Evolutionary conservation across 2,329 filamentous ascomycete species (phyloP).

Genomic region (Cladophialophora carrionii): DNA sequence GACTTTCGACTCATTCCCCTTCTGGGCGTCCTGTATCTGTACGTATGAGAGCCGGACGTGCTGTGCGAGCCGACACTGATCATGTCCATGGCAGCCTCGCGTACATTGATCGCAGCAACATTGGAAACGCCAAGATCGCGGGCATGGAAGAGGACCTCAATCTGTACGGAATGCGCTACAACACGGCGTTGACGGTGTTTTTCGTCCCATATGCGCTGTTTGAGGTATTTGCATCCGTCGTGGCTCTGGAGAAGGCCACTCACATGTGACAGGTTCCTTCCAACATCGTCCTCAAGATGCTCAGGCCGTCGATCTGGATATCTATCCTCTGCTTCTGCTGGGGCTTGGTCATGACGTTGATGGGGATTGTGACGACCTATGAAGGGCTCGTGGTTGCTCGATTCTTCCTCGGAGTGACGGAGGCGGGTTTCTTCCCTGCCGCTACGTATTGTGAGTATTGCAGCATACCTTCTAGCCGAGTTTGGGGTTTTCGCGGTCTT

Average conservation of each 20-base stretch:
- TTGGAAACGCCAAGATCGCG: conserved; percentile 47
- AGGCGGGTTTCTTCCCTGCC: conserved; percentile 38
- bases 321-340: conserved; percentile 53
- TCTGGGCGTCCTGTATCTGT: conserved; percentile 26
- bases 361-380: conserved; percentile 58
- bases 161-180: conserved; percentile 43
- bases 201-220: conserved; percentile 48
- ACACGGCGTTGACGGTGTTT: conserved; percentile 47
- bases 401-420: conserved; percentile 54
- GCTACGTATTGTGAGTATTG: conserved; percentile 39
- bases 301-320: conserved; percentile 58
- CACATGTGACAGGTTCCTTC: conserved; percentile 41
- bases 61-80: neutral
- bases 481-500: too few species aligned
- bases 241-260: neutral
- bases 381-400: conserved; percentile 55
- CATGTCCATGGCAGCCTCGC: conserved; percentile 16
- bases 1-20: conserved; percentile 26
- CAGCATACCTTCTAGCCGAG: neutral
- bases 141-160: conserved; percentile 39
- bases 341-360: conserved; percentile 48
- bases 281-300: conserved; percentile 50
- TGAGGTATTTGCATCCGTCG: conserved; percentile 35
- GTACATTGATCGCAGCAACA: conserved; percentile 46
- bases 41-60: conserved; percentile 8